These are phyloP conservation scores for Viola pubescens DNA, from an alignment of 441 rosid species.

Conservation along the genomic window DNA sequence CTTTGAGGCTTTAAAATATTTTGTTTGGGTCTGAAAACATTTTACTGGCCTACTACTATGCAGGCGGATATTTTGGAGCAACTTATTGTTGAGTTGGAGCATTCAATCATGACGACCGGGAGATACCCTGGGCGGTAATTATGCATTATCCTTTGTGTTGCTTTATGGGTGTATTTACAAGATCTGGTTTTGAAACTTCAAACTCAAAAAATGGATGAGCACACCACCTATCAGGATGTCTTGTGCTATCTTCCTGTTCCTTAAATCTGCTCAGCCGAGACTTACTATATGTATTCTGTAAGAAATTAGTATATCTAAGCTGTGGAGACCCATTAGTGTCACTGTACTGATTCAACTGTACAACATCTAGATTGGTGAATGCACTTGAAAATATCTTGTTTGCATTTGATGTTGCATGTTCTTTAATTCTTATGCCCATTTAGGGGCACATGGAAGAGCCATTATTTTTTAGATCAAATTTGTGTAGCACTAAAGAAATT, in stretches of 20 bases:
- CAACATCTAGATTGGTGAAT: no score
- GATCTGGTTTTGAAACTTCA: not conserved
- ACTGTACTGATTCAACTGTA: no score
- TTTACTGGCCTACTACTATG: conserved; percentile 14
- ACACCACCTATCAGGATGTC: not conserved
- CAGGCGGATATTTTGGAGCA: conserved; percentile 92
- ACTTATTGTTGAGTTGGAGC: conserved; percentile 80
- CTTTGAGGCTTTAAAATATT: conserved; percentile 7
- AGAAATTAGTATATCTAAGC: no score
- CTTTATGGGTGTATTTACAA: not conserved
- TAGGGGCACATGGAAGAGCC: not conserved
- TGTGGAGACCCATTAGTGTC: no score
- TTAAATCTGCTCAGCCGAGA: not conserved
- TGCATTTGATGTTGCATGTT: not conserved
- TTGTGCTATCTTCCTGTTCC: not conserved
- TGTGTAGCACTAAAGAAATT: not conserved
- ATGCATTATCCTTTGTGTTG: conserved; percentile 13
- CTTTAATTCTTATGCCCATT: not conserved
- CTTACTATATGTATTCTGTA: no score
- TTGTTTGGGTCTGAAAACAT: conserved; percentile 8
- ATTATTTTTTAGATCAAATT: not conserved
- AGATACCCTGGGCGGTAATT: conserved; percentile 76
- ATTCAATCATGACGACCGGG: conserved; percentile 55
- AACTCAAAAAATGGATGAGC: not conserved
- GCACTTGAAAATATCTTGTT: no score